Evolutionary conservation across 371 early-diverging fungal genomes (phyloP).

Genomic region (Zancudomyces culisetae): DNA sequence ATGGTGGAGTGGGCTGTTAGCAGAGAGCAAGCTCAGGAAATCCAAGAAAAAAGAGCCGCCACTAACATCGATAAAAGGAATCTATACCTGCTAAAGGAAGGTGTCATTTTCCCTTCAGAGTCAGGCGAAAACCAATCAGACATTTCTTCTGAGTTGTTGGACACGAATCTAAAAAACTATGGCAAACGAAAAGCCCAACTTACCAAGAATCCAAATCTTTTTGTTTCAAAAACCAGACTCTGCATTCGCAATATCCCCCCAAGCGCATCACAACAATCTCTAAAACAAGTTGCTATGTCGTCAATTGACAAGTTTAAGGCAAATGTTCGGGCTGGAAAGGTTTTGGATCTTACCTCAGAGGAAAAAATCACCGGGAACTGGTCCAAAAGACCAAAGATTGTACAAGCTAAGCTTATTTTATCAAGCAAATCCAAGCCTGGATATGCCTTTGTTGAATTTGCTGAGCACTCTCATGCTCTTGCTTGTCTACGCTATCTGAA

Average conservation of each 20-base stretch:
- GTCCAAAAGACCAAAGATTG: conserved; percentile 41
- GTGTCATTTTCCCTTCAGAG: conserved; percentile 71
- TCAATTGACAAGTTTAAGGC: conserved; percentile 60
- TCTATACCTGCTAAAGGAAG: conserved; percentile 51
- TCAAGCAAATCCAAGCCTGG: conserved; percentile 57
- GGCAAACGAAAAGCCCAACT: conserved; percentile 55
- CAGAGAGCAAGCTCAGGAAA: conserved; percentile 38
- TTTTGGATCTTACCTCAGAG: conserved; percentile 44
- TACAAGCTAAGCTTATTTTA: conserved; percentile 73
- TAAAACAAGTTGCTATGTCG: conserved; percentile 40
- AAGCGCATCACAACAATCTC: conserved; percentile 43
- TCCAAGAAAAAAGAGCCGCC: conserved; percentile 39
- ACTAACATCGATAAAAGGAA: conserved; percentile 61
- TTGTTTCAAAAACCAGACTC: conserved; percentile 69
- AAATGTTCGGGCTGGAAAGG: conserved; percentile 42
- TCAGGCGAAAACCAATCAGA: conserved; percentile 48
- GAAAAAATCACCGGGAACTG: conserved; percentile 51
- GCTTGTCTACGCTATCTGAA: conserved; percentile 81
- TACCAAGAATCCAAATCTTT: conserved; percentile 66
- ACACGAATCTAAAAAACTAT: conserved; percentile 56
- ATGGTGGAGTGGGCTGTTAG: conserved; percentile 64
- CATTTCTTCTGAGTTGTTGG: conserved; percentile 50
- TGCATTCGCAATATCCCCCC: conserved; percentile 65
- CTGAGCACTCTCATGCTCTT: conserved; percentile 69
- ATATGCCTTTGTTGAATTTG: conserved; percentile 83